A percentile compares a stretch with the other conserved stretches of the same genome.
Conservation (phyloP, 2,329 filamentous ascomycete species). For the Verticillium nonalfalfae region DNA sequence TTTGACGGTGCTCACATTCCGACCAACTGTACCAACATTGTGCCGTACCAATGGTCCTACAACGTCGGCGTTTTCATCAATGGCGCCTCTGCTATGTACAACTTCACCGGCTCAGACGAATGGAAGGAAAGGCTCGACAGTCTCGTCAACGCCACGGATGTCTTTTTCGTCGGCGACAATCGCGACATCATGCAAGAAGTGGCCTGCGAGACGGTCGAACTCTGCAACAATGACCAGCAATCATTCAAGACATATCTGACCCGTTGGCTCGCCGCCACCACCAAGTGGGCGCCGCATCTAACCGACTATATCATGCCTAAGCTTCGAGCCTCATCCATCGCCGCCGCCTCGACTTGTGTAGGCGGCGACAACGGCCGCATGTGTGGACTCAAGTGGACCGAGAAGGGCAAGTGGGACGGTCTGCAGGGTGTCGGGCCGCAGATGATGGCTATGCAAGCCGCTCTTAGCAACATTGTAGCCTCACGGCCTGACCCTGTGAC, state of each 20-base stretch:
- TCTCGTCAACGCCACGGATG: constrained; percentile 43
- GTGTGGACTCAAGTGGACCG: constrained; percentile 56
- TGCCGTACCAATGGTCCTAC: constrained; percentile 62
- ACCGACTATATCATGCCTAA: constrained; percentile 44
- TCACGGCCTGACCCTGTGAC: constrained; percentile 31
- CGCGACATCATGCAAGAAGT: constrained; percentile 57
- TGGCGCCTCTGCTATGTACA: constrained; percentile 64
- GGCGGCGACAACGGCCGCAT: constrained; percentile 50
- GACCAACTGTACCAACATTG: constrained; percentile 50
- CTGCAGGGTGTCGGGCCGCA: constrained; percentile 61
- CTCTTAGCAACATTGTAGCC: constrained; percentile 54
- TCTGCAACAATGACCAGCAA: constrained; percentile 56
- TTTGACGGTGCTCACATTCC: constrained; percentile 56
- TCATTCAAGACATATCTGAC: constrained; percentile 60
- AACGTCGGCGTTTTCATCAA: constrained; percentile 62
- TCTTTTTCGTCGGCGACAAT: constrained; percentile 49
- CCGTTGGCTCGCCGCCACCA: constrained; percentile 55
- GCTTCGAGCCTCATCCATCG: constrained; percentile 47
- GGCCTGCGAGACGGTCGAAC: constrained; percentile 55
- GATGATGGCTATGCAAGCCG: constrained; percentile 62
- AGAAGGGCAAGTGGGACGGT: constrained; percentile 48
- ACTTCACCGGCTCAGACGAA: constrained; percentile 42
- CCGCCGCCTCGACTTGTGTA: constrained; percentile 50
- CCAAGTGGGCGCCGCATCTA: constrained; percentile 58
- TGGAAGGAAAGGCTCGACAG: constrained; percentile 56